These are phyloP conservation scores for Rubus idaeus DNA, from an alignment of 306 rosid species.

Conservation along the genomic window DNA sequence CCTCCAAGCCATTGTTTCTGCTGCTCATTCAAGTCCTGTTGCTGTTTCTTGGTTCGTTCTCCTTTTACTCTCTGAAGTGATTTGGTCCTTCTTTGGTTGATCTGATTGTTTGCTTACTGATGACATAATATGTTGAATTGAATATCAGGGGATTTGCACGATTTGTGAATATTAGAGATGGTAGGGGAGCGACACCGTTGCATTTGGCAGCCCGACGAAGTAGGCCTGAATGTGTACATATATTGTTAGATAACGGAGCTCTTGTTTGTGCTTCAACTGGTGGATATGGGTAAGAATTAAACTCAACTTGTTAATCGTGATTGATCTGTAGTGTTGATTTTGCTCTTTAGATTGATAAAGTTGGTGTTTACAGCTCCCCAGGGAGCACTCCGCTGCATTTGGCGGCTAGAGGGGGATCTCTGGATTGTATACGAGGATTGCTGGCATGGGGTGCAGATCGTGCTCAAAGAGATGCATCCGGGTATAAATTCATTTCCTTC, in stretches of 20 bases:
- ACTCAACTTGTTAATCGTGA: background rate
- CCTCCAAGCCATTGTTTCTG: conserved; percentile 72
- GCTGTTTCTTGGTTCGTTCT: conserved; percentile 82
- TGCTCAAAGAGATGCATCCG: conserved; percentile 82
- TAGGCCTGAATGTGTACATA: conserved; percentile 76
- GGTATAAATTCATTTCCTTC: conserved; percentile 46
- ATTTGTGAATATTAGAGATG: conserved; percentile 94
- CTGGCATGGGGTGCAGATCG: conserved; percentile 99
- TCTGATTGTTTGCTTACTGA: conserved; percentile 7
- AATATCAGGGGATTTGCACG: conserved; percentile 82
- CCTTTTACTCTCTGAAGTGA: background rate
- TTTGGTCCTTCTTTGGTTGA: background rate
- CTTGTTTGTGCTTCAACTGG: conserved; percentile 87
- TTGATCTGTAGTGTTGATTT: conserved; percentile 17
- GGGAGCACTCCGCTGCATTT: conserved; percentile 97
- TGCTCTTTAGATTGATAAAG: conserved; percentile 24
- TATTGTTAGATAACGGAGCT: conserved; percentile 81
- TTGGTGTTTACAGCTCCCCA: conserved; percentile 61
- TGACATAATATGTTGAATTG: conserved; percentile 13
- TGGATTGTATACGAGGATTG: conserved; percentile 79
- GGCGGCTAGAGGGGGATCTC: conserved; percentile 94
- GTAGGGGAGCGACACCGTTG: conserved; percentile 87
- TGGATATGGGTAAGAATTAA: conserved; percentile 66
- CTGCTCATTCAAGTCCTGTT: conserved; percentile 82
- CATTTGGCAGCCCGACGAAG: conserved; percentile 90